phyloP scores from a whole-genome alignment of 345 rosid species.

The Trapa bicornis region DNA sequence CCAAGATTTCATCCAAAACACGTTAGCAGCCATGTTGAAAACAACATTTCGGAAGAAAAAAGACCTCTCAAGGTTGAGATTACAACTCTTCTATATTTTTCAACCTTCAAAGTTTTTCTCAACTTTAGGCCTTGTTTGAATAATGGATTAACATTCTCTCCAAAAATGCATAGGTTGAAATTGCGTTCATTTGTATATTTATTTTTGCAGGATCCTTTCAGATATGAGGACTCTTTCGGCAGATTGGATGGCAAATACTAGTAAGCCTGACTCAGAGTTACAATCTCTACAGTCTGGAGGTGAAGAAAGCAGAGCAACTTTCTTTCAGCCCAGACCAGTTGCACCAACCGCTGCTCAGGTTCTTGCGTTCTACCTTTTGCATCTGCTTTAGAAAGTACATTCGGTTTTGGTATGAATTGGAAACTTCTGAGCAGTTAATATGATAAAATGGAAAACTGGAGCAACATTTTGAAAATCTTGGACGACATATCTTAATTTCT shows the following conservation, averaged over 20 bases:
- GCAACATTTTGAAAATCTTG: background rate
- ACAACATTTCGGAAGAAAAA: constrained; percentile 94
- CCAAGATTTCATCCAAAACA: constrained; percentile 98
- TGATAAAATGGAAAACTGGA: background rate
- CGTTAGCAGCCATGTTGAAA: constrained; percentile 83
- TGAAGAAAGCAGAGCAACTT: constrained; percentile 64
- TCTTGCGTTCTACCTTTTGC: constrained; percentile 7
- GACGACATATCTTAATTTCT: background rate
- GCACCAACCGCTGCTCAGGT: constrained; percentile 99
- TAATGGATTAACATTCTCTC: background rate
- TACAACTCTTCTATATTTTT: background rate
- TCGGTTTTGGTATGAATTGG: background rate
- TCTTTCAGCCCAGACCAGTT: constrained; percentile 93
- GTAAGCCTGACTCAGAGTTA: constrained; percentile 62
- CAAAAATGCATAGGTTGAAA: background rate
- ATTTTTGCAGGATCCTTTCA: constrained; percentile 73
- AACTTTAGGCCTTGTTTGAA: background rate
- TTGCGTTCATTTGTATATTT: background rate
- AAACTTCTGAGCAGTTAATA: background rate
- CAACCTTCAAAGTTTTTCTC: background rate
- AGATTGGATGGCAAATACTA: constrained; percentile 99
- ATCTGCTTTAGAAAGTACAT: background rate
- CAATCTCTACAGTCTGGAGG: constrained; percentile 62
- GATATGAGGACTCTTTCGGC: constrained; percentile 99
- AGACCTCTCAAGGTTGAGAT: constrained; percentile 68